Percentiles rank a stretch among this genome's conserved stretches.
phyloP scores from a whole-genome alignment of 2,329 filamentous ascomycete species.

The Aureobasidium sp. region DNA sequence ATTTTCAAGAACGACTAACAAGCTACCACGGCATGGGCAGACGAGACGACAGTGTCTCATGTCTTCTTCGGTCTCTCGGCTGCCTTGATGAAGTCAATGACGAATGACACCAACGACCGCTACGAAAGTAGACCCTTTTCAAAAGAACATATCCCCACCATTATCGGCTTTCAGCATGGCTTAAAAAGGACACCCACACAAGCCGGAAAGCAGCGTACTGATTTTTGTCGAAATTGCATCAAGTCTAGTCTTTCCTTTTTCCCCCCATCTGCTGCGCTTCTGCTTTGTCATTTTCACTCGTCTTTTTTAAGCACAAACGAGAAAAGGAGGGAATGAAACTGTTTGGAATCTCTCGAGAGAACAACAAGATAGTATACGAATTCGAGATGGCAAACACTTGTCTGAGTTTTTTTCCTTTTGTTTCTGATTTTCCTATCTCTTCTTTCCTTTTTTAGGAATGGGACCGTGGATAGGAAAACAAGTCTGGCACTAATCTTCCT shows the following conservation, averaged over 20 bases:
- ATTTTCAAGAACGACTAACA: constrained; percentile 12
- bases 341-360: constrained; percentile 7
- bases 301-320: not conserved
- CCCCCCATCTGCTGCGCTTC: constrained; percentile 1
- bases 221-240: constrained; percentile 12
- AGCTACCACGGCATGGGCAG: constrained; percentile 16
- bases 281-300: not conserved
- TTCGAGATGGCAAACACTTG: constrained; percentile 8
- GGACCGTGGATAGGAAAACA: not conserved
- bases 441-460: not conserved
- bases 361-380: constrained; percentile 11
- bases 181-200: not conserved
- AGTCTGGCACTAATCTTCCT: not conserved
- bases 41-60: constrained; percentile 12
- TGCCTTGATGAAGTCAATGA: constrained; percentile 21
- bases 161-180: constrained; percentile 15
- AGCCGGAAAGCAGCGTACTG: constrained; percentile 8
- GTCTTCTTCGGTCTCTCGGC: constrained; percentile 12
- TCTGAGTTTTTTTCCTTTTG: not conserved
- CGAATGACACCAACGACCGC: constrained; percentile 20
- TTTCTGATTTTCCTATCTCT: not conserved
- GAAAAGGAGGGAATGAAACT: constrained; percentile 2
- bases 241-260: constrained; percentile 4
- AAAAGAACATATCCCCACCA: constrained; percentile 17
- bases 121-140: constrained; percentile 21